phyloP scores from a whole-genome alignment of 768 basidiomycete species.

The Suillus clintonianus region DNA sequence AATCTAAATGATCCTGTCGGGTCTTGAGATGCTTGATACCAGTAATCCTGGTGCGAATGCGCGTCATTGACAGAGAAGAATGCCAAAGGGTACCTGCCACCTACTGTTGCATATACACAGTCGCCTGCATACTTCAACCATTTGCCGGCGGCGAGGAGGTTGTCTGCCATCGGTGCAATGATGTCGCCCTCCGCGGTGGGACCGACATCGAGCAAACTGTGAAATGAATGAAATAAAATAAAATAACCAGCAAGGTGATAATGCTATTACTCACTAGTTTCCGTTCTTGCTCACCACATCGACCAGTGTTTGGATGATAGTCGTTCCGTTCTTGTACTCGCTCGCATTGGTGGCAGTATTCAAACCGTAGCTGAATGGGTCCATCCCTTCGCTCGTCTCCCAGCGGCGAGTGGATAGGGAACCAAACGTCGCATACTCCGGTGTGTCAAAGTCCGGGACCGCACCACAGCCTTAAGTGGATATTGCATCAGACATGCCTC shows the following conservation, averaged over 20 bases:
- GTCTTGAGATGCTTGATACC: slow-evolving; percentile 48
- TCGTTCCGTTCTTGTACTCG: slow-evolving; percentile 50
- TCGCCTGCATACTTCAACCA: slow-evolving; percentile 54
- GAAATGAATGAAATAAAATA: background rate
- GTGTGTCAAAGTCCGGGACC: slow-evolving; percentile 55
- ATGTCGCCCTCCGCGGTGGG: slow-evolving; percentile 58
- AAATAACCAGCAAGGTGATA: background rate
- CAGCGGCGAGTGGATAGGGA: slow-evolving; percentile 49
- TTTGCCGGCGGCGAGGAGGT: slow-evolving; percentile 49
- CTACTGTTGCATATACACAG: slow-evolving; percentile 55
- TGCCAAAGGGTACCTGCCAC: slow-evolving; percentile 12
- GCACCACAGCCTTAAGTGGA: slow-evolving; percentile 44
- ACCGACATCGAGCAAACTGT: slow-evolving; percentile 52
- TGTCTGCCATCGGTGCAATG: slow-evolving; percentile 47
- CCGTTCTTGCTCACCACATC: slow-evolving; percentile 66
- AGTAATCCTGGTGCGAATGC: slow-evolving; percentile 40
- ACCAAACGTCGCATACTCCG: slow-evolving; percentile 53
- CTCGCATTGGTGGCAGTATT: slow-evolving; percentile 42
- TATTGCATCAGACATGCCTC: background rate
- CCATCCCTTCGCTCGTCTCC: slow-evolving; percentile 64
- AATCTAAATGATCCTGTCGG: slow-evolving; percentile 41
- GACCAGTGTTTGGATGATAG: slow-evolving; percentile 51
- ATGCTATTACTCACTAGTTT: slow-evolving; percentile 46
- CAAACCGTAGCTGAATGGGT: slow-evolving; percentile 52
- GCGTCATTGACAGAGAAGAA: background rate